Evolutionary conservation across 2,329 filamentous ascomycete species (phyloP), one percentile per base, ranked within the genome.

Genomic region (Blumeriella jaapii): DNA sequence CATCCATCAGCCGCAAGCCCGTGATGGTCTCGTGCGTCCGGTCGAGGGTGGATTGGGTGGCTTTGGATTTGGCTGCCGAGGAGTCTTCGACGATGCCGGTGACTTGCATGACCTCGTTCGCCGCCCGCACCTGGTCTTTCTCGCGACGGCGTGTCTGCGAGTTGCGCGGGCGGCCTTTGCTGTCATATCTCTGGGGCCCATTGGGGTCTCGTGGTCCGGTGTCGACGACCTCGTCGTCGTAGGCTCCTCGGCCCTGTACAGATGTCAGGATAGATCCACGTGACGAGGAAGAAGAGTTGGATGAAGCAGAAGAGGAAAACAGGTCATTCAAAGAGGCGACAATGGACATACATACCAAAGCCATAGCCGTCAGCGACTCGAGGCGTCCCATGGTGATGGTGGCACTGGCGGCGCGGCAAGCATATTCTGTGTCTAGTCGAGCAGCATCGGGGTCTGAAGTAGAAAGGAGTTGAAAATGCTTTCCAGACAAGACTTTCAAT

Each of bases 81-180:
- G 45, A 41, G 29, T 55, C 48, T 38, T 58, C 55, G 8, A 57
- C 51, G 11, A 58, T 46, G 13, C 55, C 55, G 8, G 54, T 55
- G 17, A 52, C 53, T 32, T 53, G 49, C 52, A 58, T 54, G 17
- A 58, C 55, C 43, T 58, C 55, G 35, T 58, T 58, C 20, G 54
- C 52, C 13, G 55, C 54, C 18, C 54, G 47, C 15, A 57, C 49
- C 16, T 55, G 48, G 11, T 57, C 53, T 30, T 49, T 46, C 25
- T 55, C 51, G 27, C 51, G 41, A 12, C 50, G 43, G 34, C 46
- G 55, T 7, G 51, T 56, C 27, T 55, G 51, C 3, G 49, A 49
- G 30, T 57, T 56, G 26, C 46, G 44, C 5, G 55, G 54, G 29
- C 49, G 51, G 4, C 55, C 55, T 34, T 51, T 48, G 10, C 50